phyloP scores from a whole-genome alignment of 2,329 filamentous ascomycete genomes.

The Tricladium varicosporioides region DNA sequence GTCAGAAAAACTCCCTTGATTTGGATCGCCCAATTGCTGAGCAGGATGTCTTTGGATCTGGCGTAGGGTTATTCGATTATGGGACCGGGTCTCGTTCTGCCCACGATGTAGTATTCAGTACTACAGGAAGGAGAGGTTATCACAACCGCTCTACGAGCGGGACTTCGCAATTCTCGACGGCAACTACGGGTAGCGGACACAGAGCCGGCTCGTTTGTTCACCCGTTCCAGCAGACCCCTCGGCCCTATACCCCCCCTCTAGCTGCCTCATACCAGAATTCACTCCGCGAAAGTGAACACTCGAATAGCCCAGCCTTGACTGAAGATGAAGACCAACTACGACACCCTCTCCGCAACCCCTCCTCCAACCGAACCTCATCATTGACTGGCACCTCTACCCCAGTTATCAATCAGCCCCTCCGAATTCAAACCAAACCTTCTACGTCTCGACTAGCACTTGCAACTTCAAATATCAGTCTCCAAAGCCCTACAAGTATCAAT shows the following conservation, averaged over 20 bases:
- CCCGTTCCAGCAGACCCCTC: constrained; percentile 63
- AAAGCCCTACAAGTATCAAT: constrained; percentile 17
- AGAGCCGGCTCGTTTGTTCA: constrained; percentile 51
- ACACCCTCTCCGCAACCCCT: constrained; percentile 25
- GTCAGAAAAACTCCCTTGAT: constrained; percentile 62
- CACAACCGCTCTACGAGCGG: constrained; percentile 59
- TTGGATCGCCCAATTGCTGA: constrained; percentile 60
- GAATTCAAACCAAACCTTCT: constrained; percentile 30
- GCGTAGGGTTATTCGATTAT: constrained; percentile 36
- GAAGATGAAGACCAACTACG: constrained; percentile 32
- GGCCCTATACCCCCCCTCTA: constrained; percentile 57
- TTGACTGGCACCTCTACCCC: constrained; percentile 21
- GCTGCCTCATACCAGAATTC: constrained; percentile 53
- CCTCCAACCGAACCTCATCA: constrained; percentile 24
- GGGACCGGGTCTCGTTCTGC: constrained; percentile 27
- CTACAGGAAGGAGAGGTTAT: constrained; percentile 27
- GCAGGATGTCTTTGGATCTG: constrained; percentile 42
- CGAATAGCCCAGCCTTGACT: constrained; percentile 26
- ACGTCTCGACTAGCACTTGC: constrained; percentile 28
- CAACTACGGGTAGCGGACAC: constrained; percentile 50
- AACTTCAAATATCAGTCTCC: constrained; percentile 27
- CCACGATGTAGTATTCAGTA: constrained; percentile 28
- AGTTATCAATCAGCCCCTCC: constrained; percentile 11
- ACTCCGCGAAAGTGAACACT: constrained; percentile 48
- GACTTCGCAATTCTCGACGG: constrained; percentile 51